Percentiles rank a stretch among this genome's conserved stretches.
Conservation (phyloP, 441 rosid genomes). For the Melianthus villosus region DNA sequence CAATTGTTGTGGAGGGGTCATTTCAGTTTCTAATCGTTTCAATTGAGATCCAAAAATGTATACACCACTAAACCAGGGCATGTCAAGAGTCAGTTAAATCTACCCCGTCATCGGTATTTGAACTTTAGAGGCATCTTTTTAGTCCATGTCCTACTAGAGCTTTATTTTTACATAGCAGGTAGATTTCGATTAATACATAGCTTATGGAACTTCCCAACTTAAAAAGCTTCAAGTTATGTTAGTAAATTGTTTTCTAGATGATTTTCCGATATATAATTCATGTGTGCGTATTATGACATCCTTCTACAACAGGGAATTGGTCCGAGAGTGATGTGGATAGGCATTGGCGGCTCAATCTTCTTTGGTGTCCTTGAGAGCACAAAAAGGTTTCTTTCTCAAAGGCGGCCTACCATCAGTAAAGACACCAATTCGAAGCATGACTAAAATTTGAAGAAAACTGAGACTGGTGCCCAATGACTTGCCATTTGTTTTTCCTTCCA, state of each 20-base stretch:
- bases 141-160: neutral
- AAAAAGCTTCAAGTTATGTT: no score
- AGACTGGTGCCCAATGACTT: no score
- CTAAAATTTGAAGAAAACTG: neutral
- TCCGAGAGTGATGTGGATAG: conserved; percentile 66
- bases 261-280: neutral
- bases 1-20: no score
- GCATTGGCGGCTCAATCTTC: conserved; percentile 61
- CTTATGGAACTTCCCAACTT: no score
- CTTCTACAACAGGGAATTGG: conserved; percentile 35
- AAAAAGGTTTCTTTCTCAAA: conserved; percentile 35
- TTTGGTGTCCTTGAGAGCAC: conserved; percentile 58
- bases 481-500: no score
- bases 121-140: neutral
- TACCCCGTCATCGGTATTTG: no score
- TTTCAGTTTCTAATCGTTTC: no score
- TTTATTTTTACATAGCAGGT: neutral
- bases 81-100: no score
- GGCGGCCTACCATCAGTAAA: conserved; percentile 22
- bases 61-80: no score
- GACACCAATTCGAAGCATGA: conserved; percentile 18
- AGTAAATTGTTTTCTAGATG: neutral
- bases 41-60: no score
- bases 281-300: neutral
- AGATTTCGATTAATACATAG: no score